Conservation (phyloP, 2,329 filamentous ascomycete genomes). For the Colletotrichum paranaense region DNA sequence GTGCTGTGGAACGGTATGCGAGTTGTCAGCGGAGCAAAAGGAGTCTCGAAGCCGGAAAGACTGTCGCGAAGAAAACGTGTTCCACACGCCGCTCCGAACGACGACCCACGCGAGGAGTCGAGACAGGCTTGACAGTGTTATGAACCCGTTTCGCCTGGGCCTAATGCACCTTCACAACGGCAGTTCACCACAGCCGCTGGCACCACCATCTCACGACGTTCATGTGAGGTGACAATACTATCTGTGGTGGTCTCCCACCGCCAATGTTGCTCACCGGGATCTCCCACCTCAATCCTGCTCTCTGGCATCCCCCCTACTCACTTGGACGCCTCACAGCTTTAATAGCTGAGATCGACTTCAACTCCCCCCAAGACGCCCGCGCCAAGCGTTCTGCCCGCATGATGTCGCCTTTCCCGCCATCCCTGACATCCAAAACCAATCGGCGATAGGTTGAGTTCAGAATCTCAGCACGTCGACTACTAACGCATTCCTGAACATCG, state of each 20-base stretch:
- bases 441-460: conserved; percentile 8
- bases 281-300: not conserved
- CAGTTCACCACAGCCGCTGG: conserved; percentile 19
- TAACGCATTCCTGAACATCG: conserved; percentile 12
- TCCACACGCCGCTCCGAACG: conserved; percentile 6
- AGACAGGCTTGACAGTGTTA: conserved; percentile 9
- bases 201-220: conserved; percentile 33
- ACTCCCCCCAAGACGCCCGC: conserved; percentile 29
- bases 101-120: not conserved
- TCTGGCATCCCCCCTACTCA: not conserved
- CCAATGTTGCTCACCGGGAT: not conserved
- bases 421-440: conserved; percentile 27
- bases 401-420: conserved; percentile 31
- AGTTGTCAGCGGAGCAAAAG: conserved; percentile 11
- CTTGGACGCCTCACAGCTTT: not conserved
- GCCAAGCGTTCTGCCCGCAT: conserved; percentile 33
- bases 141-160: conserved; percentile 11
- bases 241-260: conserved; percentile 12
- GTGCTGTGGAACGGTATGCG: not conserved
- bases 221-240: conserved; percentile 16
- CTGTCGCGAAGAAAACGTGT: not conserved
- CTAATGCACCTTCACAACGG: not conserved
- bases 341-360: conserved; percentile 4
- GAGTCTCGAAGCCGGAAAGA: not conserved
- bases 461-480: conserved; percentile 1